Evolutionary conservation across 176 grass and related monocot species (phyloP).

Genomic region (Themeda triandra): DNA sequence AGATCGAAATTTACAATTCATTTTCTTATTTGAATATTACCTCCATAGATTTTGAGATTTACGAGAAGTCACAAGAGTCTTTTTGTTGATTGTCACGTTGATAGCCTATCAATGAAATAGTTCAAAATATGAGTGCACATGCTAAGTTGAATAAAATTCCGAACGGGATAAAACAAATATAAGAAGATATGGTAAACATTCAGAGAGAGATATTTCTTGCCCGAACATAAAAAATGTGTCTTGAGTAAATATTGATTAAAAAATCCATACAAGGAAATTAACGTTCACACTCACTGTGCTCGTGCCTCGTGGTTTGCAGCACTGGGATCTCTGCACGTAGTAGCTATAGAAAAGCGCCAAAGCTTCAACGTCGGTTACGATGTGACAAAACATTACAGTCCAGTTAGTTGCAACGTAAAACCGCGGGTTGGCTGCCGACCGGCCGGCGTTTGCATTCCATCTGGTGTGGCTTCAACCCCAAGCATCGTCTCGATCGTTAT

Average conservation of each 20-base stretch:
- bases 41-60: no score
- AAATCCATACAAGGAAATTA: neutral
- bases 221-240: neutral
- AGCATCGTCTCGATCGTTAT: neutral
- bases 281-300: neutral
- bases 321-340: neutral
- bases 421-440: neutral
- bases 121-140: neutral
- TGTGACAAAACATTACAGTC: constrained; percentile 13
- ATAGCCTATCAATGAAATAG: no score
- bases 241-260: neutral
- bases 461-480: constrained; percentile 12
- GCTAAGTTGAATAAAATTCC: no score
- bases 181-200: no score
- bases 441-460: neutral
- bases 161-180: no score
- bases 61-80: no score
- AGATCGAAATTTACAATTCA: no score
- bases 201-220: no score
- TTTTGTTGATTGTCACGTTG: no score
- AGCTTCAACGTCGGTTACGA: constrained; percentile 30
- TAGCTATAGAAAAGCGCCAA: neutral
- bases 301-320: neutral
- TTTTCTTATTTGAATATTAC: no score
- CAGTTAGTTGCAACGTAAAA: constrained; percentile 27